phyloP scores from a whole-genome alignment of 2,329 filamentous ascomycete genomes.

The Aspergillus quadrilineatus region DNA sequence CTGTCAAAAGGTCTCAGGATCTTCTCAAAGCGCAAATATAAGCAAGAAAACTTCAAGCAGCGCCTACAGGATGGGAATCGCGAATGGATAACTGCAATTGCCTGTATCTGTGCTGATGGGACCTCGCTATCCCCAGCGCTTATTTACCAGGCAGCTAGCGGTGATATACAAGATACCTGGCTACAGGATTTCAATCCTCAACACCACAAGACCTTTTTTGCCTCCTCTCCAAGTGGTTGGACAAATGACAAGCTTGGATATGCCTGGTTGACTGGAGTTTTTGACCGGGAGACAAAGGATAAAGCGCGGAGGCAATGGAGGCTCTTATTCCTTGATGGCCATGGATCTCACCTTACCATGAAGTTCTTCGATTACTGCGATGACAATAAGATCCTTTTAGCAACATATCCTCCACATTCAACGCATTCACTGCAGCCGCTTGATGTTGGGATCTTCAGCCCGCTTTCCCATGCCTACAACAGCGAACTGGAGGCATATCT shows the following conservation, averaged over 20 bases:
- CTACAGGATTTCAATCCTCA: constrained; percentile 6
- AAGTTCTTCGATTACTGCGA: constrained; percentile 14
- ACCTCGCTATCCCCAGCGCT: constrained; percentile 13
- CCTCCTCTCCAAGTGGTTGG: neutral
- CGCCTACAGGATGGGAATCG: constrained; percentile 21
- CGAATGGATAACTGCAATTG: constrained; percentile 23
- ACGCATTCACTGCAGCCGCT: constrained; percentile 10
- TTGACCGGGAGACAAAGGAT: constrained; percentile 8
- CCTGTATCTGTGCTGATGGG: constrained; percentile 19
- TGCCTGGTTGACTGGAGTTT: constrained; percentile 1
- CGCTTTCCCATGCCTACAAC: constrained; percentile 1
- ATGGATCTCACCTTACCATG: constrained; percentile 13
- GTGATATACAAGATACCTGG: too few relatives aligned
- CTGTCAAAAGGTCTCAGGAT: constrained; percentile 14
- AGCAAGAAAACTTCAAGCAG: constrained; percentile 10
- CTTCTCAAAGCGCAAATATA: constrained; percentile 12
- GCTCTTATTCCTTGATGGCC: constrained; percentile 12
- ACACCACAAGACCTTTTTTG: neutral
- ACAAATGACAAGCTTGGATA: constrained; percentile 8
- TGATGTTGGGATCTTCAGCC: constrained; percentile 11
- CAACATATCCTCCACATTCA: constrained; percentile 7
- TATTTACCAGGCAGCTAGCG: constrained; percentile 5
- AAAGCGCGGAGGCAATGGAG: constrained; percentile 4
- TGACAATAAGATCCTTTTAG: constrained; percentile 11
- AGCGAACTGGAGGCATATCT: constrained; percentile 4